phyloP scores from a whole-genome alignment of 768 basidiomycete species.

The Naganishia friedmannii region DNA sequence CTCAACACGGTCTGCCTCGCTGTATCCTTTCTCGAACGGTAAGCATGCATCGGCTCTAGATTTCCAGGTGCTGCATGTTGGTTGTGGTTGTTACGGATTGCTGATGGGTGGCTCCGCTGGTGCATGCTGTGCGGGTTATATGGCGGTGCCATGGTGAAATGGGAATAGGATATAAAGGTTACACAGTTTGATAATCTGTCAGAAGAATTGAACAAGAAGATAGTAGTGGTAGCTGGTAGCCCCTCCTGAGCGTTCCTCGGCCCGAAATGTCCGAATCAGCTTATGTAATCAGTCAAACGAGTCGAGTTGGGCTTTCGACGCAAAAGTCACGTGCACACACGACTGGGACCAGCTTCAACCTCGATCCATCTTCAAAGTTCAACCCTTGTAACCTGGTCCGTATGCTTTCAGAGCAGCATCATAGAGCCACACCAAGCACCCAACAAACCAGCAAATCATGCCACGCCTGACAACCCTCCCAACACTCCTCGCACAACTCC shows the following conservation, averaged over 20 bases:
- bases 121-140: not conserved
- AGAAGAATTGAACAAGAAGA: too few relatives aligned
- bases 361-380: too few relatives aligned
- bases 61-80: slow-evolving; percentile 33
- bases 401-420: not conserved
- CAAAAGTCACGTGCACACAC: too few relatives aligned
- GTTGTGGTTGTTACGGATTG: slow-evolving; percentile 28
- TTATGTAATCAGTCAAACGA: too few relatives aligned
- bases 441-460: not conserved
- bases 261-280: too few relatives aligned
- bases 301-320: too few relatives aligned
- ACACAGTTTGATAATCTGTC: too few relatives aligned
- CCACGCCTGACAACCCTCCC: slow-evolving; percentile 19
- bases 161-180: too few relatives aligned
- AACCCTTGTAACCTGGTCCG: too few relatives aligned
- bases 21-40: slow-evolving; percentile 73
- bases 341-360: too few relatives aligned
- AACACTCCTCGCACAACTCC: slow-evolving; percentile 17
- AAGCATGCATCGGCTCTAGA: slow-evolving; percentile 78
- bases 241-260: too few relatives aligned
- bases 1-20: slow-evolving; percentile 66
- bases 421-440: not conserved
- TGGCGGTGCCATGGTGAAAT: slow-evolving; percentile 9
- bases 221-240: too few relatives aligned
- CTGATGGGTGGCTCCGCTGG: not conserved